These are phyloP conservation scores for Jackrogersella multiformis DNA, from an alignment of 495 filamentous ascomycete species.

Conservation along the genomic window DNA sequence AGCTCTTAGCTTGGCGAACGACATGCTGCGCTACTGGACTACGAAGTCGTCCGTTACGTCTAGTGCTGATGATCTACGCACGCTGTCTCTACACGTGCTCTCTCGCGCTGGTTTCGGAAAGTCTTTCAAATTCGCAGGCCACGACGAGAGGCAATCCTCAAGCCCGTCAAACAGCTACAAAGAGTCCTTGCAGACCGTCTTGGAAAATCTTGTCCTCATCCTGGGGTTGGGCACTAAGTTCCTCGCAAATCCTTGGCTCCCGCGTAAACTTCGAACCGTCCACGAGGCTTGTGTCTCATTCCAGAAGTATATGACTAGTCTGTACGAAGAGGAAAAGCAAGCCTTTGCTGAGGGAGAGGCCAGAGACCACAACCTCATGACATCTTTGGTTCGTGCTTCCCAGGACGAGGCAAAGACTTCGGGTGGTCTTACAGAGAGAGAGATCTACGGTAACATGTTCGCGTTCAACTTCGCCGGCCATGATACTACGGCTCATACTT, in stretches of 20 bases:
- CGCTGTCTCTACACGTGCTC: slow-evolving; percentile 58
- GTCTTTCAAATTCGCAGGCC: slow-evolving; percentile 46
- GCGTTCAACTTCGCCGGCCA: slow-evolving; percentile 62
- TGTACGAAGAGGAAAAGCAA: slow-evolving; percentile 36
- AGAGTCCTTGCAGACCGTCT: slow-evolving; percentile 44
- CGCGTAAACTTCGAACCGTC: slow-evolving; percentile 38
- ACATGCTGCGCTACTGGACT: slow-evolving; percentile 59
- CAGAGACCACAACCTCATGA: slow-evolving; percentile 26
- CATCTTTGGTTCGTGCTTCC: slow-evolving; percentile 13
- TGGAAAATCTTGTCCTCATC: slow-evolving; percentile 49
- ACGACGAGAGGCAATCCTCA: slow-evolving; percentile 24
- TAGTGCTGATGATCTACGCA: slow-evolving; percentile 53
- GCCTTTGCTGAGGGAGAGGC: slow-evolving; percentile 27
- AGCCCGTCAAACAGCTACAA: slow-evolving; percentile 43
- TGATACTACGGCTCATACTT: slow-evolving; percentile 60
- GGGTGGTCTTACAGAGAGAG: slow-evolving; percentile 22
- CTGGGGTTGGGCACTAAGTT: slow-evolving; percentile 41
- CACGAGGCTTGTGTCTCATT: slow-evolving; percentile 45
- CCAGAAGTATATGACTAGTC: slow-evolving; percentile 37
- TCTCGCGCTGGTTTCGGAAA: slow-evolving; percentile 56
- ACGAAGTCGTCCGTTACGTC: slow-evolving; percentile 33
- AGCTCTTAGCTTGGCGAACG: slow-evolving; percentile 55
- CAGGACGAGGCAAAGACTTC: slow-evolving; percentile 37
- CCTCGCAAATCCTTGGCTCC: slow-evolving; percentile 40
- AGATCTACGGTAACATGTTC: slow-evolving; percentile 63